Conservation (phyloP, 306 rosid species). For the Vicia sativa region DNA sequence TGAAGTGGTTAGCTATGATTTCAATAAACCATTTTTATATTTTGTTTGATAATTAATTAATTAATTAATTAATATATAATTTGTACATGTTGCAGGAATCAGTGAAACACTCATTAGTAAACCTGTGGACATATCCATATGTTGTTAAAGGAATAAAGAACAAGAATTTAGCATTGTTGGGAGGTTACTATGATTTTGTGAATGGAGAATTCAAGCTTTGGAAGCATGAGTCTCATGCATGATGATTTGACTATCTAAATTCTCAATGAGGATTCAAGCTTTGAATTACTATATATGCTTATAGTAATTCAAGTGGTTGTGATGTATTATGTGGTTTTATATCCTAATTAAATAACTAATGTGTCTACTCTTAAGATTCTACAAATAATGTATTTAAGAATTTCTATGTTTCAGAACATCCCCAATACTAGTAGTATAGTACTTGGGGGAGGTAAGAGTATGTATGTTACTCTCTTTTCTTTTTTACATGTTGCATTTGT, state of each 20-base stretch:
- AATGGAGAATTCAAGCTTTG: slow-evolving; percentile 57
- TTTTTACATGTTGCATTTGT: too few species aligned
- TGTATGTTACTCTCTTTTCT: too few species aligned
- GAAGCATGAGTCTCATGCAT: slow-evolving; percentile 38
- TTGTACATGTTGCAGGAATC: slow-evolving; percentile 52
- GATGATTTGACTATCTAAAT: not conserved
- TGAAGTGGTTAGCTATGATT: slow-evolving; percentile 47
- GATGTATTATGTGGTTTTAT: not conserved
- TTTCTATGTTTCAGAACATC: not conserved
- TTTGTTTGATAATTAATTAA: not conserved
- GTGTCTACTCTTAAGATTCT: not conserved
- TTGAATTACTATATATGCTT: not conserved
- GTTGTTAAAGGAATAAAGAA: slow-evolving; percentile 39
- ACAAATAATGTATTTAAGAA: not conserved
- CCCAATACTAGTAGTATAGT: not conserved
- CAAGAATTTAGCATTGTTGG: slow-evolving; percentile 39
- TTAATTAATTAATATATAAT: not conserved
- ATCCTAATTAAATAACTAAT: slow-evolving; percentile 21
- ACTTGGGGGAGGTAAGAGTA: too few species aligned
- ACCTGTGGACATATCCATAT: slow-evolving; percentile 59
- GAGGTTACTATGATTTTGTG: slow-evolving; percentile 69
- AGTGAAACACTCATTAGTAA: slow-evolving; percentile 59
- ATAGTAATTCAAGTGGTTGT: not conserved
- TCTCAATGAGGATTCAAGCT: slow-evolving; percentile 13
- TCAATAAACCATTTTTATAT: not conserved